Base-by-base conservation (phyloP, 257 asterid species). In the Forsythia suspensa region DNA sequence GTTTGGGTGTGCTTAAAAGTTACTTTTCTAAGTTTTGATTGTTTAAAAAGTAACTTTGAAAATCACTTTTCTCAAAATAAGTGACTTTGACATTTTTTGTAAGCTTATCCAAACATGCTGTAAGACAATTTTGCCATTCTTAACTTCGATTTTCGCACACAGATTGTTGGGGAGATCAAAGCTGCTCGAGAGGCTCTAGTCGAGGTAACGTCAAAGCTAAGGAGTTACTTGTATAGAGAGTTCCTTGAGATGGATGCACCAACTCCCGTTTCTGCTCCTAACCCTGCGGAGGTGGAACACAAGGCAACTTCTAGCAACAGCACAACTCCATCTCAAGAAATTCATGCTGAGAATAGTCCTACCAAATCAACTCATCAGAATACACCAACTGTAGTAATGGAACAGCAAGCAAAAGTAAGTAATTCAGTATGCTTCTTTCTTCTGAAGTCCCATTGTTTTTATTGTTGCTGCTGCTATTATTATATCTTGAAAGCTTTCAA, bases 141-240 rank as follows among this genome's bases (percentile, higher is more conserved):
- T 52, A 71, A 71, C 55, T 72, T 76, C 37, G 6, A 24, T 44
- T 80, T 59, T 80, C 46, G n/a, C 46, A 39, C 70, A 8, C 69
- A 63, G 70, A 63, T 63, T 63, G 39, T 8, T 63, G 70, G 93
- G 79, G 93, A 89, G 83, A 89, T 89, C 82, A 89, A 80, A 79
- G 87, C 90, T 52, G 90, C 93, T 34, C 85, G 93, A 70, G 90
- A 80, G 86, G 93, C 90, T 71, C 81, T 89, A 42, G 71, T 89
- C 76, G 91, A 89, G 89, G 86, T 89, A 79, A 89, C 91, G 69
- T 87, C 90, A 76, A 80, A 88, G 82, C 69, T 89, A 67, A 86
- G 93, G 67, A 84, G 89, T 82, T 80, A 80, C 80, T 79, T 84
- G 52, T 87, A 82, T 75, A 74, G 88, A 2, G 91, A 87, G 68